Conservation (phyloP, 495 filamentous ascomycete genomes). For the Hypoxylon lenormandii region DNA sequence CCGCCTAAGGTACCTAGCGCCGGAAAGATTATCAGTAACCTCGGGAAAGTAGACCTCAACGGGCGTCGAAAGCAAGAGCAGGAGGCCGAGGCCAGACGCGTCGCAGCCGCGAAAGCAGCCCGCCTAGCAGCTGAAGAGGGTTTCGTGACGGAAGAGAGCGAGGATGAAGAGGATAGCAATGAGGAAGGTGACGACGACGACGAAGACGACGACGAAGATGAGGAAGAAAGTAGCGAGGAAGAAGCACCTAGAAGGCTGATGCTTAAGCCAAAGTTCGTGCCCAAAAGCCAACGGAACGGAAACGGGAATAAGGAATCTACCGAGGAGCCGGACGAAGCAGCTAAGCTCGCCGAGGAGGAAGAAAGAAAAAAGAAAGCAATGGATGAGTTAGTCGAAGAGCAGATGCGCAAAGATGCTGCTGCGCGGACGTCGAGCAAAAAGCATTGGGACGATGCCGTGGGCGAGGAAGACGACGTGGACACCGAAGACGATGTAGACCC, state of each 20-base stretch:
- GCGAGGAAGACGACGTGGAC: conserved; percentile 83
- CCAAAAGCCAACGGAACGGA: conserved; percentile 76
- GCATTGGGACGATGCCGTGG: conserved; percentile 87
- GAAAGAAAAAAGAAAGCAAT: conserved; percentile 73
- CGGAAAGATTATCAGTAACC: conserved; percentile 67
- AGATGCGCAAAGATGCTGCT: conserved; percentile 81
- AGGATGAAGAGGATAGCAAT: conserved; percentile 55
- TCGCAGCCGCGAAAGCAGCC: conserved; percentile 59
- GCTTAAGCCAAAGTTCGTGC: conserved; percentile 89
- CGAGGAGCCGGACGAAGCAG: conserved; percentile 48
- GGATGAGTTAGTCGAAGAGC: conserved; percentile 85
- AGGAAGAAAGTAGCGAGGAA: conserved; percentile 70
- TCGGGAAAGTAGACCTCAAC: conserved; percentile 75
- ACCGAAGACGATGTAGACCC: conserved; percentile 88
- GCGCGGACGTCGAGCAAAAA: conserved; percentile 79
- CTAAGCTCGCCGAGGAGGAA: conserved; percentile 59
- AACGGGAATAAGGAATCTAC: conserved; percentile 34
- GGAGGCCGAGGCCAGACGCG: conserved; percentile 56
- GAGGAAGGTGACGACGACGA: conserved; percentile 45
- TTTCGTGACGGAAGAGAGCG: conserved; percentile 74
- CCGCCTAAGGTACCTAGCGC: conserved; percentile 71
- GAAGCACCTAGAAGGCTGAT: conserved; percentile 80
- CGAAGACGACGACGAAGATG: conserved; percentile 54
- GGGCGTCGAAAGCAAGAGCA: conserved; percentile 55
- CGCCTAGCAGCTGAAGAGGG: conserved; percentile 74